phyloP scores from a whole-genome alignment of 2,329 filamentous ascomycete species.

The Hypoxylon sp. region DNA sequence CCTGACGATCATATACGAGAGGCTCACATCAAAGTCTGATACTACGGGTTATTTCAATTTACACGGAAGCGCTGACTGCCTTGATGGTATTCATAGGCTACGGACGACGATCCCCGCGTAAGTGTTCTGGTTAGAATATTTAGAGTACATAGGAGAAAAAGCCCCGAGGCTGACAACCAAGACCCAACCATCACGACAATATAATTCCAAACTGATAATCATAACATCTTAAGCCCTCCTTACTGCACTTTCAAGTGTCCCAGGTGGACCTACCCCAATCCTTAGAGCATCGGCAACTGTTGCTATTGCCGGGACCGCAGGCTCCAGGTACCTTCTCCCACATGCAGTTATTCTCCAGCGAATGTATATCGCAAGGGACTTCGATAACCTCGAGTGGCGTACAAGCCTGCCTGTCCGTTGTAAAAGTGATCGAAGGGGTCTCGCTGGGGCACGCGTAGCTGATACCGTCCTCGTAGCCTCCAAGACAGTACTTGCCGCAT shows the following conservation, averaged over 20 bases:
- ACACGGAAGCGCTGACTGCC: too few relatives aligned
- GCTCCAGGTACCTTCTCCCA: slow-evolving; percentile 25
- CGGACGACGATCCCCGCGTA: background rate
- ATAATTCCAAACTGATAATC: background rate
- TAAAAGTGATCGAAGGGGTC: slow-evolving; percentile 22
- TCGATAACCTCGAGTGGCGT: slow-evolving; percentile 28
- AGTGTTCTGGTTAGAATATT: background rate
- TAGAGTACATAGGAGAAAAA: background rate
- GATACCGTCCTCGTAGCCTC: slow-evolving; percentile 19
- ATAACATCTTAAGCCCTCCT: background rate
- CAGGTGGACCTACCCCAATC: background rate
- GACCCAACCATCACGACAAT: background rate
- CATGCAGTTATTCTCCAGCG: slow-evolving; percentile 29
- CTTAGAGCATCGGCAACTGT: slow-evolving; percentile 23
- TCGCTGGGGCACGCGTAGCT: slow-evolving; percentile 26
- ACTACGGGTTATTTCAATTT: too few relatives aligned
- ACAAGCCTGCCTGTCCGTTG: slow-evolving; percentile 23
- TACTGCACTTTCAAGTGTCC: slow-evolving; percentile 8
- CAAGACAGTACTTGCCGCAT: slow-evolving; percentile 30
- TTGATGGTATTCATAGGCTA: too few relatives aligned
- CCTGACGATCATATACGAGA: too few relatives aligned
- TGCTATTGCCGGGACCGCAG: slow-evolving; percentile 16
- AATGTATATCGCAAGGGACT: slow-evolving; percentile 28
- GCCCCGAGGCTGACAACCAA: background rate
- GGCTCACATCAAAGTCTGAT: too few relatives aligned